Evolutionary conservation across 2,329 filamentous ascomycete genomes (phyloP).

Genomic region (Graphium sp.): DNA sequence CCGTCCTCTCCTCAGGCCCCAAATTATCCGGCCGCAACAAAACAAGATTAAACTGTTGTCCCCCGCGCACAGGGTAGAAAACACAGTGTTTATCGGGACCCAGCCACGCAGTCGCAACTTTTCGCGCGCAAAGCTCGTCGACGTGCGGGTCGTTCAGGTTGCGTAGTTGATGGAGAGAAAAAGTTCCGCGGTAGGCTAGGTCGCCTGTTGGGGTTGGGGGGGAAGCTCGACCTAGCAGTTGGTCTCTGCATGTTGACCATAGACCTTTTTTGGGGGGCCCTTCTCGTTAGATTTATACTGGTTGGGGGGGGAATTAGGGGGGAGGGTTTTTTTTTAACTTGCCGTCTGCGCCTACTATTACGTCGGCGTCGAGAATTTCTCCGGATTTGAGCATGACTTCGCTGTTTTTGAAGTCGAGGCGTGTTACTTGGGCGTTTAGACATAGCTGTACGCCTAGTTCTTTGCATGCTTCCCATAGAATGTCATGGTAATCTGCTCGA

Average conservation of each 20-base stretch:
- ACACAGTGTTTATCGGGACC: conserved; percentile 3
- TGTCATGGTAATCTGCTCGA: conserved; percentile 14
- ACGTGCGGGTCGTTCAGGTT: conserved; percentile 1
- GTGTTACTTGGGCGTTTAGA: conserved; percentile 7
- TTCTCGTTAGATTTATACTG: no score
- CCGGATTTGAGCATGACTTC: conserved; percentile 8
- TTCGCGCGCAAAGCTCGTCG: conserved; percentile 2
- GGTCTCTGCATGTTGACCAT: conserved; percentile 22
- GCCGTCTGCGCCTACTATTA: conserved; percentile 35
- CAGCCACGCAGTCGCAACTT: conserved; percentile 1
- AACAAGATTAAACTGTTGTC: conserved; percentile 4
- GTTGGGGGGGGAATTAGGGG: no score
- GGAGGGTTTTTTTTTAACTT: no score
- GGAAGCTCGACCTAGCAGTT: conserved; percentile 22
- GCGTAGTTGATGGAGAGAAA: conserved; percentile 1
- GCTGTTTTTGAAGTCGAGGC: no score
- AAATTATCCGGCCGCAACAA: no score
- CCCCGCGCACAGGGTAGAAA: conserved; percentile 3
- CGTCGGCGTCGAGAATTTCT: conserved; percentile 22
- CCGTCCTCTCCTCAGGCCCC: no score
- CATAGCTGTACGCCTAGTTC: conserved; percentile 10
- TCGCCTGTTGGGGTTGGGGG: conserved; percentile 24
- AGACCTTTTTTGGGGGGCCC: no score
- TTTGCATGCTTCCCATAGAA: conserved; percentile 9
- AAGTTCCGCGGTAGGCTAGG: conserved; percentile 4